A percentile compares a stretch with the other conserved stretches of the same genome.
phyloP scores from a whole-genome alignment of 805 yeast species.

The Vanderwaltozyma verrucispora region DNA sequence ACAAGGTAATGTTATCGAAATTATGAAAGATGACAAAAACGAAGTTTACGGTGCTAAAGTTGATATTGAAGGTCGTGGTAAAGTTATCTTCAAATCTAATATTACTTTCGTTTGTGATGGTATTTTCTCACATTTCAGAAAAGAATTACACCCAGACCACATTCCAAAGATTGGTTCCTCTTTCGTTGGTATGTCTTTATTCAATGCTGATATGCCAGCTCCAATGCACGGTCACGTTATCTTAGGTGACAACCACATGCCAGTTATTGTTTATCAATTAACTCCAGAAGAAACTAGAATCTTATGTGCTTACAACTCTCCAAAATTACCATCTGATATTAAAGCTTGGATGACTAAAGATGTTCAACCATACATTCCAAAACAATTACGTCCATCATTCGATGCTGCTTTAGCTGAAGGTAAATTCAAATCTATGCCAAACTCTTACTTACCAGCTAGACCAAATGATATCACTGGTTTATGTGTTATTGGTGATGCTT shows the following conservation, averaged over 20 bases:
- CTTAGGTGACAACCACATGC: constrained; percentile 68
- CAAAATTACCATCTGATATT: constrained; percentile 63
- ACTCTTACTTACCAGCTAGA: constrained; percentile 77
- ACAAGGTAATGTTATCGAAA: constrained; percentile 72
- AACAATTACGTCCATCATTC: constrained; percentile 55
- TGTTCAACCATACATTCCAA: constrained; percentile 65
- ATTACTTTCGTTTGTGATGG: constrained; percentile 85
- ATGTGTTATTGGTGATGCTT: constrained; percentile 80
- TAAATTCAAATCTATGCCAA: constrained; percentile 81
- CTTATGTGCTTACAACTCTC: constrained; percentile 73
- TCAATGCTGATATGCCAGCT: constrained; percentile 65
- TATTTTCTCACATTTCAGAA: constrained; percentile 85
- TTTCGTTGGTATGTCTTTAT: constrained; percentile 74
- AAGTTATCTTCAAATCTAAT: constrained; percentile 42
- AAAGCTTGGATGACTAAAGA: constrained; percentile 46
- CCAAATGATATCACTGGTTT: constrained; percentile 64
- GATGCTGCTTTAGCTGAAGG: constrained; percentile 45
- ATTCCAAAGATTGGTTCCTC: constrained; percentile 68
- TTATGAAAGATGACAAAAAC: constrained; percentile 44
- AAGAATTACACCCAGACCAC: constrained; percentile 48
- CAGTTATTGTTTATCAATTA: constrained; percentile 81
- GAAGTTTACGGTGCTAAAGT: constrained; percentile 72
- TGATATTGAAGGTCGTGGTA: constrained; percentile 34
- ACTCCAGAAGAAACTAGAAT: constrained; percentile 76
- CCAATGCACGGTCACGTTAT: constrained; percentile 83